phyloP scores from a whole-genome alignment of 768 basidiomycete genomes.

The Boletus patriciae region DNA sequence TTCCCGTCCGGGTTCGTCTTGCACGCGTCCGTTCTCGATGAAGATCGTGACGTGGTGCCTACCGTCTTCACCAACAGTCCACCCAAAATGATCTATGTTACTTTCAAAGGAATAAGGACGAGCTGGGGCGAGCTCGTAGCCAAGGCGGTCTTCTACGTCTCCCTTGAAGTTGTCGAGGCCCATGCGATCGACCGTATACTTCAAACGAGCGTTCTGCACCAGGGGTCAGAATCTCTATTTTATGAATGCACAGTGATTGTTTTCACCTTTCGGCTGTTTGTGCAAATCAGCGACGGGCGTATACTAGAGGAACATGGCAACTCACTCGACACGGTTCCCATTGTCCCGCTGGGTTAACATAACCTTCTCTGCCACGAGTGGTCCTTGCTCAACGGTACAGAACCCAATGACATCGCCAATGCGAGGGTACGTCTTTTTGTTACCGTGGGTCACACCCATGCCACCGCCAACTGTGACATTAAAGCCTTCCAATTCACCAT shows the following conservation, averaged over 20 bases:
- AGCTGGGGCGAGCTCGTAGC: constrained; percentile 70
- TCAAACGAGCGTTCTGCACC: constrained; percentile 77
- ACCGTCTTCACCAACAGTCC: constrained; percentile 85
- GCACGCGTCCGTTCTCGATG: constrained; percentile 97
- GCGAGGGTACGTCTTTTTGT: constrained; percentile 98
- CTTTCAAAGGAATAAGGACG: constrained; percentile 79
- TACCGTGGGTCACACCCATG: constrained; percentile 99
- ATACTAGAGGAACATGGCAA: constrained; percentile 8
- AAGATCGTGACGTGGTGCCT: constrained; percentile 90
- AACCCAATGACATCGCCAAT: constrained; percentile 87
- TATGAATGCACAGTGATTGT: not conserved
- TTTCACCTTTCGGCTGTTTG: constrained; percentile 54
- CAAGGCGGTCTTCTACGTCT: constrained; percentile 88
- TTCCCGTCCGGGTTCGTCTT: constrained; percentile 85
- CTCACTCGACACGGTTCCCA: constrained; percentile 92
- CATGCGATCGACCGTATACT: constrained; percentile 97
- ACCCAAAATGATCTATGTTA: constrained; percentile 94
- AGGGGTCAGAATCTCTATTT: constrained; percentile 11
- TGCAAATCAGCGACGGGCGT: not conserved
- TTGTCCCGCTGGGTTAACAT: constrained; percentile 94
- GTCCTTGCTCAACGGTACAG: constrained; percentile 84
- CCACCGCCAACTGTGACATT: constrained; percentile 94
- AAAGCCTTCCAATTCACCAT: constrained; percentile 84
- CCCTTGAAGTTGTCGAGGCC: constrained; percentile 83
- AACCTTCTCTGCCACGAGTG: constrained; percentile 85